Evolutionary conservation across 1,284 basidiomycete genomes (phyloP).

Genomic region (Trichosporon asahii): DNA sequence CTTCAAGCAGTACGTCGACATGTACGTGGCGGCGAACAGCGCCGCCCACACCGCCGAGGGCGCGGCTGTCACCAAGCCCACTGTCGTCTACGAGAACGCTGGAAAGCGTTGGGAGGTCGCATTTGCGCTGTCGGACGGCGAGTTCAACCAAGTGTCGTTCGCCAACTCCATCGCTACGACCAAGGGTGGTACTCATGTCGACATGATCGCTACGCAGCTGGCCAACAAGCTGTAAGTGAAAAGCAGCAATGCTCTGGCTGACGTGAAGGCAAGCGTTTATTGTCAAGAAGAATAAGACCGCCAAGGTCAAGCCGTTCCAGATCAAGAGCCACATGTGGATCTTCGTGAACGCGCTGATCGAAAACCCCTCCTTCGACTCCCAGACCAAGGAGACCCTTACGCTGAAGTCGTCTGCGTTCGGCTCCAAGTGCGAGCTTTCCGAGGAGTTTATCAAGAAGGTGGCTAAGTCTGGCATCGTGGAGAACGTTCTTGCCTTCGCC

Average conservation of each 20-base stretch:
- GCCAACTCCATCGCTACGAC: slow-evolving; percentile 97
- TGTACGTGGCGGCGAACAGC: slow-evolving; percentile 68
- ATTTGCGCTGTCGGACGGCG: slow-evolving; percentile 82
- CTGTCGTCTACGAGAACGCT: slow-evolving; percentile 77
- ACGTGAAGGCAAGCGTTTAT: slow-evolving; percentile 64
- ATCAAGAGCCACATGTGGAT: slow-evolving; percentile 99
- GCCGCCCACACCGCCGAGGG: slow-evolving; percentile 65
- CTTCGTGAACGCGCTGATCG: slow-evolving; percentile 93
- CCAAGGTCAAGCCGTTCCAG: slow-evolving; percentile 85
- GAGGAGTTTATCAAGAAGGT: slow-evolving; percentile 98
- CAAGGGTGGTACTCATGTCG: slow-evolving; percentile 96
- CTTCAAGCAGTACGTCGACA: slow-evolving; percentile 94
- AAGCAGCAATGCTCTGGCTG: neutral
- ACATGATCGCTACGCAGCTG: slow-evolving; percentile 81
- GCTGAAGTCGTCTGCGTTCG: slow-evolving; percentile 81
- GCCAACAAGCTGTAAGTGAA: slow-evolving; percentile 64
- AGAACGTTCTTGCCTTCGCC: slow-evolving; percentile 91
- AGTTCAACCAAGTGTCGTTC: slow-evolving; percentile 92
- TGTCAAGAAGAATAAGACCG: slow-evolving; percentile 94
- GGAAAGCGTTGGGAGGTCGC: slow-evolving; percentile 87
- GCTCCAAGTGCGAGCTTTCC: slow-evolving; percentile 78
- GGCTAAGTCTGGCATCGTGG: slow-evolving; percentile 83
- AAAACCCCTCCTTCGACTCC: slow-evolving; percentile 98
- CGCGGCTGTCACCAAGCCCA: slow-evolving; percentile 69
- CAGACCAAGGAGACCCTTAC: slow-evolving; percentile 98